Evolutionary conservation across 345 rosid species (phyloP).

Genomic region (Sisymbrium altissimum): DNA sequence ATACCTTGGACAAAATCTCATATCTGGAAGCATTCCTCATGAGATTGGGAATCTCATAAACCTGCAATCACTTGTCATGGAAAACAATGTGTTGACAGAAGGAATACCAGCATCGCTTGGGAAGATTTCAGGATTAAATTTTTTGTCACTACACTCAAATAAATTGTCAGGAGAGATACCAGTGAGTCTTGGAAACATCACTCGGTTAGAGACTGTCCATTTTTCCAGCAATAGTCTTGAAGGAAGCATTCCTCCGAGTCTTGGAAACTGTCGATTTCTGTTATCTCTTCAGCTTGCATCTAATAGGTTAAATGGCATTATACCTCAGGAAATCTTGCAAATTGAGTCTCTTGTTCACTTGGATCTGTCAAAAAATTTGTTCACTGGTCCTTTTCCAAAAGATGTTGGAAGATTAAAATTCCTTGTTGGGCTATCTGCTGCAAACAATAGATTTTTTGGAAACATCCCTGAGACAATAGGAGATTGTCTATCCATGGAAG

Average conservation of each 20-base stretch:
- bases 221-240: neutral
- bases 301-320: neutral
- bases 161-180: neutral
- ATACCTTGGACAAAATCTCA: neutral
- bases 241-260: neutral
- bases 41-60: neutral
- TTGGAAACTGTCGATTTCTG: neutral
- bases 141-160: neutral
- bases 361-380: neutral
- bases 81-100: neutral
- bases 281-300: neutral
- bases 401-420: neutral
- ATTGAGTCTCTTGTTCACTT: neutral
- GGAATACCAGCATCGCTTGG: neutral
- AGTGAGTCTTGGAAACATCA: neutral
- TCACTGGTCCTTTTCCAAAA: slow-evolving; percentile 6
- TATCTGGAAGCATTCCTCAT: neutral
- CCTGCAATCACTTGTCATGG: neutral
- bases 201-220: neutral
- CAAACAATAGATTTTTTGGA: neutral
- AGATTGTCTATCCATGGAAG: neutral
- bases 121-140: neutral
- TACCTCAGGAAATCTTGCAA: neutral
- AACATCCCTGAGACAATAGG: neutral
- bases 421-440: neutral